Evolutionary conservation across 2,329 filamentous ascomycete species (phyloP), one percentile per base, ranked within the genome.

Genomic region (Monilinia vaccinii-corymbosi): DNA sequence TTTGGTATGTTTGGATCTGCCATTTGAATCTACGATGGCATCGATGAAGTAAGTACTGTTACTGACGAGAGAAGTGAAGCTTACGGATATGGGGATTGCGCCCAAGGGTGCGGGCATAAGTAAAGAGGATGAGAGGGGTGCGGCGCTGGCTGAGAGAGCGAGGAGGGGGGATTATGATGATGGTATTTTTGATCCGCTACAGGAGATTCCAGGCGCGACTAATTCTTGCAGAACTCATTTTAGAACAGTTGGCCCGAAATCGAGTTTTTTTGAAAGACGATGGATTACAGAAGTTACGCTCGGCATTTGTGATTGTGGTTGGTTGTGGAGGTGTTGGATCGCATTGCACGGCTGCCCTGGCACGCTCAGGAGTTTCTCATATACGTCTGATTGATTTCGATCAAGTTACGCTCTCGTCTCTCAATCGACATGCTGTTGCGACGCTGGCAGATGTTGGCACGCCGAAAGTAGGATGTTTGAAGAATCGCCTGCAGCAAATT

Each of bases 371-470:
- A 36, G 91, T 96, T 47, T 86, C 88, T n/a, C 87, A 85, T 68
- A 80, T 99, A 58, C 86, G 94, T 1, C 81, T 99, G 42, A 85
- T 99, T 66, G 94, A 99, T 74, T 99, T 99, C 72, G 94, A 99
- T 73, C 94, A 99, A 79, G 93, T 99, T 38, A 96, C 92, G 0
- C 79, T 99, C 48, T 96, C 90, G 64, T 96, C 91, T 3, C 77
- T 99, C 58, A 99, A 99, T 73, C 81, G 94, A n/a, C 94, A 99
- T 74, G 91, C 94, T 10, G 87, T 99, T 1, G 94, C 94, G 6
- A 97, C 93, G 0, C 79, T 97, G 8, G 89, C 91, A 18, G 94
- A 99, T 70, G 94, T 99, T 1, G 94, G 94, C 28, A 91, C 87
- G 14, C 85, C 92, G 10, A 99, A 99, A 75, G 94, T 99, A 1